Evolutionary conservation across 2,329 filamentous ascomycete species (phyloP), one percentile per base, ranked within the genome.

Genomic region (Cryphonectria japonica): DNA sequence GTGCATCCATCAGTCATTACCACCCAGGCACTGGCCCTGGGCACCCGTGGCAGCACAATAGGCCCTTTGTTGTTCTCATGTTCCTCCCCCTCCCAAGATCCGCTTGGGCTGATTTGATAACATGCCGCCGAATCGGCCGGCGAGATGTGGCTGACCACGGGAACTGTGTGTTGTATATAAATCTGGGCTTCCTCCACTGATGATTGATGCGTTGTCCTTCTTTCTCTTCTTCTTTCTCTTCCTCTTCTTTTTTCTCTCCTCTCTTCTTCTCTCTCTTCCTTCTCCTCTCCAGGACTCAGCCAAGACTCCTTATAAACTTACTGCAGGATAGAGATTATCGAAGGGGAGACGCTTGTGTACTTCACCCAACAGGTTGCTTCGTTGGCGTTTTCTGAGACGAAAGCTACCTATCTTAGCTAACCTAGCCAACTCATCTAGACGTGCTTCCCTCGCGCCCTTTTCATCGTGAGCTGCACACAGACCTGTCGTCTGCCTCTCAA

Each of bases 81-180:
- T 59, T n/a, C 63, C 60, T 67, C 54, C 66, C 54, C 34, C 52
- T 39, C 46, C 64, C 43, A 34, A 39, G 41, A 29, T 34, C 26
- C 29, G 46, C 29, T 29, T 43, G 43, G 37, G 43, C 63, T 60
- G 68, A 67, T 46, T 39, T 67, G 70, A 72, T 69, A 67, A 65
- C 69, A 34, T 67, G 69, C 71, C 69, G 69, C 71, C 69, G 69
- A 64, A 66, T 29, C 69, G 41, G 60, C 64, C 70, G 67, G 67
- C 65, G 69, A 64, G 69, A 29, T 34, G 57, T 70, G 71, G 71
- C 71, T 68, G 69, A 43, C 71, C 41, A 67, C 46, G 63, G 60
- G 69, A 66, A 59, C 50, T 67, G 46, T 32, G 29, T 59, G 7
- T 59, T 32, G 54, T 59, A 19, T 67, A 72, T 72, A 67, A 26